A percentile compares a stretch with the other conserved stretches of the same genome.
phyloP scores from a whole-genome alignment of 208 protist genomes.

The Wallacemonas collosoma region DNA sequence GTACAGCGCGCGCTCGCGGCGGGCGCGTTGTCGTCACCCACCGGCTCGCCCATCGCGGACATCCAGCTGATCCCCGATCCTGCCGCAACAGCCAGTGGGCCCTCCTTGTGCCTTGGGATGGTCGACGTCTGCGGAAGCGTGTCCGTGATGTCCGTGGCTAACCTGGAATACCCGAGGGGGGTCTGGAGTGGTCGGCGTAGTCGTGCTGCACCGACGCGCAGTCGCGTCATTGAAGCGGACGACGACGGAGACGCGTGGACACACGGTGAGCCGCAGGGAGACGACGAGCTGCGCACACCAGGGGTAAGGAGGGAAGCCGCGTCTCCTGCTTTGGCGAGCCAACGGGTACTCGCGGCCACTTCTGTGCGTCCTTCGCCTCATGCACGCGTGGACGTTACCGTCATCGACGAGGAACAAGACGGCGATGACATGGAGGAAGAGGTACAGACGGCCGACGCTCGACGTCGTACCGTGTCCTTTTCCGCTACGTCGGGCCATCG shows the following conservation, averaged over 20 bases:
- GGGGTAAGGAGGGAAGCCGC: no score
- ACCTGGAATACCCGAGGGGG: conserved; percentile 30
- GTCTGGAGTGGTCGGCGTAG: conserved; percentile 2
- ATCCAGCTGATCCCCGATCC: conserved; percentile 25
- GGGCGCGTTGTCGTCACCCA: conserved; percentile 28
- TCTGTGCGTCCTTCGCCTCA: background rate
- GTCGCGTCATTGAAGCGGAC: background rate
- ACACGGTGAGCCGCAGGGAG: no score
- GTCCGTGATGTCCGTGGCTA: conserved; percentile 30
- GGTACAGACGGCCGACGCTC: background rate
- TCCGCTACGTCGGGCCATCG: background rate
- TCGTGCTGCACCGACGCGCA: background rate
- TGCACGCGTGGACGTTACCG: background rate
- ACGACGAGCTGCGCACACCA: no score
- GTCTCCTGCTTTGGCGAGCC: background rate
- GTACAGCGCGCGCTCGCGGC: conserved; percentile 19
- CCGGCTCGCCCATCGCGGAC: conserved; percentile 42
- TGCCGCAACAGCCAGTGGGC: background rate
- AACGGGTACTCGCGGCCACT: background rate
- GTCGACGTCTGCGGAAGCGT: conserved; percentile 52
- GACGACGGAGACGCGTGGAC: background rate
- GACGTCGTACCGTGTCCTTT: conserved; percentile 4
- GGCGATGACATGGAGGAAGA: background rate
- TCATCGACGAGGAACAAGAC: background rate
- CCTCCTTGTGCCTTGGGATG: conserved; percentile 26